These are phyloP conservation scores for Pythium pyrilobum DNA, from an alignment of 352 stramenopile genomes.

Conservation along the genomic window DNA sequence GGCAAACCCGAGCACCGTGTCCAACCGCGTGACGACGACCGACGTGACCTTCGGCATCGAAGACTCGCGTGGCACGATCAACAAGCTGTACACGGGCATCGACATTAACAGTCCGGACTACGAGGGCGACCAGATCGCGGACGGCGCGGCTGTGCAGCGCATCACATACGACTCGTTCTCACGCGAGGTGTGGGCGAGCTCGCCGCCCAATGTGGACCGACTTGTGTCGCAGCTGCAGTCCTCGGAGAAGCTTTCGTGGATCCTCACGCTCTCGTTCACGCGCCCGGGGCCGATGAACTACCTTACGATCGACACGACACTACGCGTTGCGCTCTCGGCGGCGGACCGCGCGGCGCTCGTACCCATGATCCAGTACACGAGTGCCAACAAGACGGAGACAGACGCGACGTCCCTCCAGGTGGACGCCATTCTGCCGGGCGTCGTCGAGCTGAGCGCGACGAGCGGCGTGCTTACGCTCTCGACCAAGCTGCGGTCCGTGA, in stretches of 20 bases:
- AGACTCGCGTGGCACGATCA: slow-evolving; percentile 69
- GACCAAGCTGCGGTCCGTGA: slow-evolving; percentile 41
- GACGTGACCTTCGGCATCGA: slow-evolving; percentile 67
- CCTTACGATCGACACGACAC: slow-evolving; percentile 51
- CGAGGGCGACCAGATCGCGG: slow-evolving; percentile 58
- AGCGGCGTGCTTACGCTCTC: slow-evolving; percentile 52
- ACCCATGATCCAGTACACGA: slow-evolving; percentile 62
- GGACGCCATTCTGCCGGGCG: slow-evolving; percentile 41
- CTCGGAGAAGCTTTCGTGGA: slow-evolving; percentile 63
- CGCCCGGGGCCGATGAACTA: slow-evolving; percentile 57
- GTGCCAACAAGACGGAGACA: slow-evolving; percentile 11
- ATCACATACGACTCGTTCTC: slow-evolving; percentile 79
- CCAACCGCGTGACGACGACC: slow-evolving; percentile 61
- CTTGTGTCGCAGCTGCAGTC: slow-evolving; percentile 71
- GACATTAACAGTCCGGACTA: slow-evolving; percentile 70
- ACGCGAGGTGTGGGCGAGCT: slow-evolving; percentile 62
- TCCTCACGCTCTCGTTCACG: slow-evolving; percentile 59
- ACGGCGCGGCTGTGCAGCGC: slow-evolving; percentile 71
- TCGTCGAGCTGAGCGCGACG: slow-evolving; percentile 73
- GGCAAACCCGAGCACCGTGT: slow-evolving; percentile 74
- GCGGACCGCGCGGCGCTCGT: slow-evolving; percentile 61
- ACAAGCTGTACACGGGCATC: slow-evolving; percentile 65
- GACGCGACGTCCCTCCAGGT: slow-evolving; percentile 36
- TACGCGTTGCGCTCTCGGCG: slow-evolving; percentile 38
- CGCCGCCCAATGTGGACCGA: slow-evolving; percentile 63